Base-by-base conservation (phyloP, 108 stramenopile species). In the Tribonema minus region DNA sequence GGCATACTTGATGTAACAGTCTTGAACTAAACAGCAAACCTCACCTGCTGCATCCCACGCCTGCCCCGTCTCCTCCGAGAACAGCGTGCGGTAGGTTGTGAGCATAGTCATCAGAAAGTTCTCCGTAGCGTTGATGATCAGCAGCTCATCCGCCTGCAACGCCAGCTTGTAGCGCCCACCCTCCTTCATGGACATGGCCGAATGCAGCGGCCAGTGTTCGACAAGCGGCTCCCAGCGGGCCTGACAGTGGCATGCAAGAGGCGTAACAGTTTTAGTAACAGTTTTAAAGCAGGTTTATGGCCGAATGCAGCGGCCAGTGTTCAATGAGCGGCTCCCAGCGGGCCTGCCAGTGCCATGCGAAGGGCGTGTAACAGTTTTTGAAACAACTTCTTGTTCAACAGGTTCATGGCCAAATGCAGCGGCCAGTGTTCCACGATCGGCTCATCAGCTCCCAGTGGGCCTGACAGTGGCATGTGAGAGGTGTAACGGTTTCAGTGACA, bases 281-380 rank as follows among this genome's bases (percentile, higher is more conserved):
- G n/a, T n/a, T n/a, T n/a, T n/a, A n/a, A n/a, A n/a, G n/a, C 46
- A 15, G 46, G 9, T 9, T 20, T 54, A 54, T 9, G 9, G 46
- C 20, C 9, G 46, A 9, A 15, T 9, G 15, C 20, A 61, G 65
- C 28, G 28, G 34, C 74, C 74, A 76, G 0, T 62, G 64, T 33
- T 76, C 74, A 31, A 66, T 37, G 29, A 76, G 58, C 35, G 74
- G 74, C 41, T 76, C 74, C 74, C 74, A 76, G 30, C 74, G 46
- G 15, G 20, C 46, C 46, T 54, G 46, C 9, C 20, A n/a, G n/a
- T n/a, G n/a, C n/a, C n/a, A n/a, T n/a, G n/a, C n/a, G n/a, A n/a
- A n/a, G n/a, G n/a, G n/a, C n/a, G n/a, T n/a, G n/a, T n/a, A n/a
- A n/a, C n/a, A n/a, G n/a, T n/a, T n/a, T n/a, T n/a, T n/a, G n/a